Percentiles rank a stretch among this genome's conserved stretches.
Evolutionary conservation across 2,329 filamentous ascomycete genomes (phyloP).

Genomic region (Colletotrichum sp.): DNA sequence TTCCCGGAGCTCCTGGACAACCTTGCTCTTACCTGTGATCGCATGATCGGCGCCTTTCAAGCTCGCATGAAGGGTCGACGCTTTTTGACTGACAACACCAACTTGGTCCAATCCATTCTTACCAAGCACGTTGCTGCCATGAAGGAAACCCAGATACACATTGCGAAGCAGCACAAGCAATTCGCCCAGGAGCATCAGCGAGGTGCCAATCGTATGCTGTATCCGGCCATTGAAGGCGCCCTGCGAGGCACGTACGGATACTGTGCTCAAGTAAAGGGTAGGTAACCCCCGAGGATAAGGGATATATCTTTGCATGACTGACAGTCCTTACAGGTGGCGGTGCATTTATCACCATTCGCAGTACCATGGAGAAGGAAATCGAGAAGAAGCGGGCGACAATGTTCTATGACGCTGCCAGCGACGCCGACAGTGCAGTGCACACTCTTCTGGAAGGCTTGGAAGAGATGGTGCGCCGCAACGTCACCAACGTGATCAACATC

Average conservation of each 20-base stretch:
- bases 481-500: slow-evolving; percentile 36
- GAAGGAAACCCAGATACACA: not conserved
- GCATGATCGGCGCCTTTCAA: not conserved
- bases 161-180: not conserved
- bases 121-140: not conserved
- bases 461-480: not conserved
- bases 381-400: slow-evolving; percentile 12
- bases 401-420: slow-evolving; percentile 18
- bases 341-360: slow-evolving; percentile 26
- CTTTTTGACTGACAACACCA: not conserved
- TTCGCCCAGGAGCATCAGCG: slow-evolving; percentile 16
- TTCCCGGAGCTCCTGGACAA: slow-evolving; percentile 11
- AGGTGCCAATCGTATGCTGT: slow-evolving; percentile 22
- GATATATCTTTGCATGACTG: not conserved
- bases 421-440: slow-evolving; percentile 12
- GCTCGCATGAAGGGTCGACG: not conserved
- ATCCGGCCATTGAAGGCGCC: not conserved
- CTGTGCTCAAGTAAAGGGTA: not conserved
- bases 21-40: not conserved
- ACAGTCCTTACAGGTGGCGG: slow-evolving; percentile 18
- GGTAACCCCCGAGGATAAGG: not conserved
- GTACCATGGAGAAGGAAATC: slow-evolving; percentile 24
- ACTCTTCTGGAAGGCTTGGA: not conserved
- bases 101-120: not conserved
- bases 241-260: not conserved